phyloP scores from a whole-genome alignment of 192 early-diverging fungal species.

The Gaertneriomyces semiglobifer region DNA sequence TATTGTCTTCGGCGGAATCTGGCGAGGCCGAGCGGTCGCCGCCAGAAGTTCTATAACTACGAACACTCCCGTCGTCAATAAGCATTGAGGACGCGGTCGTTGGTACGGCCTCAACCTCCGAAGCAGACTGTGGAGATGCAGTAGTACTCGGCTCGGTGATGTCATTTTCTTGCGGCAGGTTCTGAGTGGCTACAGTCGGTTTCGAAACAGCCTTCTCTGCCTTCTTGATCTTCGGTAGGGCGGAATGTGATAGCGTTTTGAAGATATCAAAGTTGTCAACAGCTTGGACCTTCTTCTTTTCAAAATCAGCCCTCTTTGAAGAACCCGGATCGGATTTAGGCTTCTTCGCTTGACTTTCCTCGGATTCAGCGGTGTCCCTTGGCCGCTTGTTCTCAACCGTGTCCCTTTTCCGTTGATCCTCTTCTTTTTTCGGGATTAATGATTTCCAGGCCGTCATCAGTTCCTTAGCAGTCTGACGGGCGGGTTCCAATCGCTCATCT shows the following conservation, averaged over 20 bases:
- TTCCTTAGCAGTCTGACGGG: background rate
- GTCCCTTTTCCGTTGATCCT: background rate
- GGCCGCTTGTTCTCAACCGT: constrained; percentile 9
- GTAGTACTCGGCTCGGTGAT: background rate
- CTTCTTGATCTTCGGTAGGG: constrained; percentile 28
- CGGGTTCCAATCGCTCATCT: background rate
- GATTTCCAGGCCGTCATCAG: constrained; percentile 23
- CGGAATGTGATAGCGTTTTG: constrained; percentile 16
- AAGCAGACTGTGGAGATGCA: background rate
- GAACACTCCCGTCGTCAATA: constrained; percentile 8
- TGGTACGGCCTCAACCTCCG: background rate
- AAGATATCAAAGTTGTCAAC: constrained; percentile 20
- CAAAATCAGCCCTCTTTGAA: background rate
- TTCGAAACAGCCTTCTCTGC: constrained; percentile 12
- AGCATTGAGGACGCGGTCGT: constrained; percentile 2
- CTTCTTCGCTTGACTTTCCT: background rate
- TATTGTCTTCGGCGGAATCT: background rate
- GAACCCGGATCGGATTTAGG: background rate
- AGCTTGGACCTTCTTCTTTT: background rate
- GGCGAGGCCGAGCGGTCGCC: background rate
- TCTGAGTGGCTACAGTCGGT: background rate
- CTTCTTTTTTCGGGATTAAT: constrained; percentile 7
- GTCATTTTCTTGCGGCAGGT: too few relatives aligned
- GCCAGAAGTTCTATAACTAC: constrained; percentile 14
- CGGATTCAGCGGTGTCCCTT: constrained; percentile 2